Conservation (phyloP, 768 basidiomycete genomes). For the Pleurotus eryngii region DNA sequence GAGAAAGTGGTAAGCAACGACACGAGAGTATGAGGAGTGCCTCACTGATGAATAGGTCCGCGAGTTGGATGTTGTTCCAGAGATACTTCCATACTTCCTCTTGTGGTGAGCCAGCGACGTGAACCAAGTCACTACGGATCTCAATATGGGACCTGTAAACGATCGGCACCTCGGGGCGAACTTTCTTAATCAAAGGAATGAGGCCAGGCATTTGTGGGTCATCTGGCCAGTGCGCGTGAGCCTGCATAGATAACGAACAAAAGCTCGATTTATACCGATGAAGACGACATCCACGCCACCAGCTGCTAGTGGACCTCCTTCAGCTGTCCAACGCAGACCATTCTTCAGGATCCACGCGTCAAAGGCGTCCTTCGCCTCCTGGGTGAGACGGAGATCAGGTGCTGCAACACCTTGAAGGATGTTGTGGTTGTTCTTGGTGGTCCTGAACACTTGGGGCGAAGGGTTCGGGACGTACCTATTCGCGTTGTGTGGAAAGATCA, state of each 20-base stretch:
- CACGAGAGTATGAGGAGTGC: constrained; percentile 4
- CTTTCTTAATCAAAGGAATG: constrained; percentile 87
- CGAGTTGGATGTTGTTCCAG: constrained; percentile 87
- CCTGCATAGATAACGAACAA: not conserved
- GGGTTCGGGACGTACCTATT: constrained; percentile 85
- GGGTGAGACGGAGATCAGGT: constrained; percentile 71
- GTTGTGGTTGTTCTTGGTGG: constrained; percentile 95
- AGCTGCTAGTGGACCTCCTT: constrained; percentile 78
- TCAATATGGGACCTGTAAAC: constrained; percentile 96
- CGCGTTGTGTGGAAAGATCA: not conserved
- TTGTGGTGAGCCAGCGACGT: constrained; percentile 78
- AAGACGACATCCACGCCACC: constrained; percentile 88
- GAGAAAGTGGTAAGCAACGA: constrained; percentile 2
- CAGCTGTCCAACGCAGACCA: constrained; percentile 82
- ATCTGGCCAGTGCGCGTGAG: constrained; percentile 33
- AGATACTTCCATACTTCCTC: constrained; percentile 94
- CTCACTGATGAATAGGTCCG: constrained; percentile 87
- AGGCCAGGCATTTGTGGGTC: constrained; percentile 94
- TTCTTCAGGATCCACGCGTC: constrained; percentile 91
- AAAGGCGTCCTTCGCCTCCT: constrained; percentile 75
- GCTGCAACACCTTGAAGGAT: constrained; percentile 90
- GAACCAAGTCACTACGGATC: constrained; percentile 84
- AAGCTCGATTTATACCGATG: constrained; percentile 53
- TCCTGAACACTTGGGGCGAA: constrained; percentile 86
- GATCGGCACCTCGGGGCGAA: constrained; percentile 82